phyloP scores from a whole-genome alignment of 495 filamentous ascomycete genomes.

The Podospora bellae-mahoneyi region DNA sequence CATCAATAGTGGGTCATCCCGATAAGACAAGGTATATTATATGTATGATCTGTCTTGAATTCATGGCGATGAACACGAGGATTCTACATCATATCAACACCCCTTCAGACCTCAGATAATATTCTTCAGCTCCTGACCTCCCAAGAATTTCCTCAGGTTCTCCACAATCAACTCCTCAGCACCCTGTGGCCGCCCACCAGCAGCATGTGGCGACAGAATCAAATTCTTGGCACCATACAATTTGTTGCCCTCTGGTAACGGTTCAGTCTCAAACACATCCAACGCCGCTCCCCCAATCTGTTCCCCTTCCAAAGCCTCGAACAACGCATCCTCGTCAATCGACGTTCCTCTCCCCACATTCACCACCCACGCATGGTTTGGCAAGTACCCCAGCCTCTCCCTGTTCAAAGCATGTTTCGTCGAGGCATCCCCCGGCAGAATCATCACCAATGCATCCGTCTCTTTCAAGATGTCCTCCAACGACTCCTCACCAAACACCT shows the following conservation, averaged over 20 bases:
- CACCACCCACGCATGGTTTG: constrained; percentile 72
- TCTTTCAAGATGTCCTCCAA: constrained; percentile 57
- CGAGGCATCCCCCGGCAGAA: constrained; percentile 61
- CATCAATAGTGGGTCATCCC: too few species aligned
- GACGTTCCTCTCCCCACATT: constrained; percentile 80
- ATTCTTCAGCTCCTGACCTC: constrained; percentile 53
- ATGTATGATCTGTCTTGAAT: too few species aligned
- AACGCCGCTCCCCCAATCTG: constrained; percentile 66
- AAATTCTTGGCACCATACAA: constrained; percentile 41
- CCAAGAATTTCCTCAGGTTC: constrained; percentile 52
- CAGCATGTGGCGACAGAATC: constrained; percentile 46
- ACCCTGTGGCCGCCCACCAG: constrained; percentile 53
- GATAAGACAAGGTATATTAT: too few species aligned
- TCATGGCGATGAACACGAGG: background rate
- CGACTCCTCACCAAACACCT: constrained; percentile 48
- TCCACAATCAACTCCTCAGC: constrained; percentile 51
- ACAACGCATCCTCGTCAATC: constrained; percentile 74
- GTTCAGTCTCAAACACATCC: constrained; percentile 80
- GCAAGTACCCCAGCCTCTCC: constrained; percentile 66
- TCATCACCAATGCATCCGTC: constrained; percentile 74
- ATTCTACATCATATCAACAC: background rate
- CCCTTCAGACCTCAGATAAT: constrained; percentile 34
- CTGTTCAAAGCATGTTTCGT: constrained; percentile 70
- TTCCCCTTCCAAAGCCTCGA: constrained; percentile 64
- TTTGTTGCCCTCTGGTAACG: constrained; percentile 42